These are phyloP conservation scores for Aspergillus novofumigatus DNA, from an alignment of 2,329 filamentous ascomycete species.

Conservation along the genomic window DNA sequence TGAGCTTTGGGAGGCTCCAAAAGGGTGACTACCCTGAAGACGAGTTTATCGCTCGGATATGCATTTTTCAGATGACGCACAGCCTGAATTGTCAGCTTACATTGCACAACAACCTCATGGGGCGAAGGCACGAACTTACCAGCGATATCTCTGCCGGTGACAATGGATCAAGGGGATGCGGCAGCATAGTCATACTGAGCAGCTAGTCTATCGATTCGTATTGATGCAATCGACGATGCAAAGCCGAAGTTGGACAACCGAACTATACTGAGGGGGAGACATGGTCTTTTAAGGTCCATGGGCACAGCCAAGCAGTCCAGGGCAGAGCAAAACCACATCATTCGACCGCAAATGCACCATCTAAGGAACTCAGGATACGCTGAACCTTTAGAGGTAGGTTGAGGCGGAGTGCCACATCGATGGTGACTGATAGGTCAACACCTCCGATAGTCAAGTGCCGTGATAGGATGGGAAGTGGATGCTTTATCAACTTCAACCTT, in stretches of 20 bases:
- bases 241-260: not conserved
- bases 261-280: not conserved
- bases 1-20: not conserved
- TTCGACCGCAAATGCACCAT: no score
- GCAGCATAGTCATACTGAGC: not conserved
- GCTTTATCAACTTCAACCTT: not conserved
- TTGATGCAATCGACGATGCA: no score
- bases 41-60: not conserved
- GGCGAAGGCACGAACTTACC: not conserved
- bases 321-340: not conserved
- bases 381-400: conserved; percentile 1
- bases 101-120: not conserved
- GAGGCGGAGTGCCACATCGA: not conserved
- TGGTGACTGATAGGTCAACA: not conserved
- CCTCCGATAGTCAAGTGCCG: not conserved
- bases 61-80: not conserved
- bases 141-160: not conserved
- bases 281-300: not conserved
- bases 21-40: not conserved
- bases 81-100: not conserved
- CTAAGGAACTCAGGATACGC: not conserved
- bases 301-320: not conserved
- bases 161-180: not conserved
- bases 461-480: not conserved
- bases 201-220: no score